phyloP scores from a whole-genome alignment of 371 early-diverging fungal species.

The Rhizopus sp. region DNA sequence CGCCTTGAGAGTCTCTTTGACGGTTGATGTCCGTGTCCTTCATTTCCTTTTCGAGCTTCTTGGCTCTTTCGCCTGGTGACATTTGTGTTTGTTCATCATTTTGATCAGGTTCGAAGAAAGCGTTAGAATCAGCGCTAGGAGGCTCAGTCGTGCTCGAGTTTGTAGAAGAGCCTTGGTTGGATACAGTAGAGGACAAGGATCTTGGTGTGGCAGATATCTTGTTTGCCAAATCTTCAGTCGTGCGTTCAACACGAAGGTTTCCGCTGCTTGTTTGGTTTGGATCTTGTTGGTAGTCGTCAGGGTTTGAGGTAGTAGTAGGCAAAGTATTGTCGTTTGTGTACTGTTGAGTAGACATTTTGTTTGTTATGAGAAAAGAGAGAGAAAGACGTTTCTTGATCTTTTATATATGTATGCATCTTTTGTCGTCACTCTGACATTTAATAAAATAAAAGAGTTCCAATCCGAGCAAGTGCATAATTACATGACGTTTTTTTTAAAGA shows the following conservation, averaged over 20 bases:
- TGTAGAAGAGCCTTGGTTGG: background rate
- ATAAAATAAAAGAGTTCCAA: background rate
- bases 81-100: background rate
- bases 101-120: background rate
- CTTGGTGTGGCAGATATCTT: background rate
- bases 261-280: background rate
- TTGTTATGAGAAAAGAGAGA: background rate
- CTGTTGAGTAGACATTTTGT: background rate
- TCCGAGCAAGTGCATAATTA: background rate
- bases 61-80: slow-evolving; percentile 2
- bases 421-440: background rate
- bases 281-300: background rate
- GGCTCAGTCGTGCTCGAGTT: background rate
- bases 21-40: background rate
- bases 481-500: background rate
- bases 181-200: background rate
- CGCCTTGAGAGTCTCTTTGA: background rate
- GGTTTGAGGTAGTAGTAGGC: background rate
- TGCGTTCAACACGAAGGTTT: background rate
- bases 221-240: background rate
- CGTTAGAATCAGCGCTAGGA: background rate
- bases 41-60: slow-evolving; percentile 4
- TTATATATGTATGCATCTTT: background rate
- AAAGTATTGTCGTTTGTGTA: background rate
- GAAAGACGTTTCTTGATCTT: background rate